Base-by-base conservation (phyloP, 2,329 filamentous ascomycete genomes). In the Aspergillus spinulosporus region DNA sequence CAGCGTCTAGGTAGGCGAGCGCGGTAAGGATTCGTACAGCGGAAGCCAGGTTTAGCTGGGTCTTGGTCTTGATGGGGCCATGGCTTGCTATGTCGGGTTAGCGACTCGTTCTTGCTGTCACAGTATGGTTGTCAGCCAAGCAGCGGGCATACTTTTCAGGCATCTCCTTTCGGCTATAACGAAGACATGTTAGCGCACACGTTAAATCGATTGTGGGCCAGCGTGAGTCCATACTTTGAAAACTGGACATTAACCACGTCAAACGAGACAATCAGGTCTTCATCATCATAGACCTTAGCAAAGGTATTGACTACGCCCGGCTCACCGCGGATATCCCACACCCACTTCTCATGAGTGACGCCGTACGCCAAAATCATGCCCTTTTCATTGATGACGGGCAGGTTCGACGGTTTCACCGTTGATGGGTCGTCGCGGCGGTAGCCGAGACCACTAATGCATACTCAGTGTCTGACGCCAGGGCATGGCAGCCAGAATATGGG, bases 181-280 rank as follows among this genome's bases (percentile, higher is more conserved):
- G 28, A 9, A 5, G 11, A n/a, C 12, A 31, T 5, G 12, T 45
- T 2, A 43, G 32, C 42, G 31, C 7, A 6, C 6, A 21, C 5
- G 21, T 21, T 21, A 21, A 21, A 8, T 8, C 14, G 7, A 21
- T 37, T 12, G n/a, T 21, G 39, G 6, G 15, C 4, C 39, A 42
- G 21, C 21, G 21, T 21, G n/a, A 14, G 14, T 5, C 7, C 58
- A 5, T 56, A 65, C 62, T 76, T 76, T 4, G 76, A 69, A 56
- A 80, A 73, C 29, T 70, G 71, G 34, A 77, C 74, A 66, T 79
- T 79, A 59, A 79, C 67, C 9, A 74, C 75, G 53, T 81, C 79
- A 58, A 80, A 82, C 0, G 78, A 80, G 1, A 79, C 78, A n/a
- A 81, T 72, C 14, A 81, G 63, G 51, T 81, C 78, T 40, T 75